Base-by-base conservation (phyloP, 2,329 filamentous ascomycete genomes). In the Calcarisporium arbuscula region DNA sequence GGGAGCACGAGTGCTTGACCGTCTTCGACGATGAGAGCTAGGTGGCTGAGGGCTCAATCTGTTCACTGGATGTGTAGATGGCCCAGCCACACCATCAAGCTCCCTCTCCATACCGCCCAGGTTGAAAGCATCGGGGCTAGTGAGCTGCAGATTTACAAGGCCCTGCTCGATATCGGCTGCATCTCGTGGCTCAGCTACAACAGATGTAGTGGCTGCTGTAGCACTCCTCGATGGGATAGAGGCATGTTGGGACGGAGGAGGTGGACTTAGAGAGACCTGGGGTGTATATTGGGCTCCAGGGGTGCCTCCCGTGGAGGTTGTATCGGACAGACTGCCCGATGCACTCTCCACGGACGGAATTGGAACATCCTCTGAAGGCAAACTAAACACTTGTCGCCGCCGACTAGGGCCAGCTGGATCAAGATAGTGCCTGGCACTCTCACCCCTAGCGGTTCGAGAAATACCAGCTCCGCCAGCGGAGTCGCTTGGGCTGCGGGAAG, bases 321-420 rank as follows among this genome's bases (percentile, higher is more conserved):
- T 32, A 6, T 20, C 28, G 4, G 33, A 11, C 18, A 19, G 14
- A n/a, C 23, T 16, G 35, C 14, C 18, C 7, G 16, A 18, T 8
- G 11, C 32, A 4, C 20, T 27, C 28, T 48, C 45, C 3, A 41
- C 42, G 4, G 45, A 46, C 3, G 38, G 38, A 11, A 46, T 32
- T 5, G 45, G 40, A 5, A 42, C 19, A 9, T 47, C 45, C 19
- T 9, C 18, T 14, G n/a, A n/a, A n/a, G n/a, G n/a, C n/a, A n/a
- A n/a, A n/a, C n/a, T n/a, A n/a, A n/a, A n/a, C n/a, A n/a, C n/a
- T n/a, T n/a, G n/a, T n/a, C n/a, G n/a, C n/a, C n/a, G n/a, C n/a
- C n/a, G n/a, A n/a, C n/a, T n/a, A n/a, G n/a, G n/a, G n/a, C n/a
- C n/a, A n/a, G n/a, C n/a, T n/a, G n/a, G n/a, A n/a, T n/a, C n/a